Evolutionary conservation across 805 yeast species (phyloP).

Genomic region (Wickerhamiella domercqiae): DNA sequence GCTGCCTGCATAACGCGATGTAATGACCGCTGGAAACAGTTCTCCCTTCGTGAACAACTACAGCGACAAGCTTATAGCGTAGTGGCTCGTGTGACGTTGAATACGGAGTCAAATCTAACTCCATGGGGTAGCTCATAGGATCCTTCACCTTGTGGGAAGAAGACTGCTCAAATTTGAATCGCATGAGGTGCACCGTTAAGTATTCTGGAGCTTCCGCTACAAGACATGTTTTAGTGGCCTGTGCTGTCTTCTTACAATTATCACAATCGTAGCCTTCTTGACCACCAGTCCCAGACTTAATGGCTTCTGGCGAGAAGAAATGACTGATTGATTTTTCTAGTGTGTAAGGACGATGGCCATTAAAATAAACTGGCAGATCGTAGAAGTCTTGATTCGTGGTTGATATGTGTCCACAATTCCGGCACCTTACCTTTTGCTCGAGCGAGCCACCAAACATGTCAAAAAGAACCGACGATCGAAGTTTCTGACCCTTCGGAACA

Average conservation of each 20-base stretch:
- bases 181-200: constrained; percentile 68
- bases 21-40: constrained; percentile 89
- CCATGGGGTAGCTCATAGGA: constrained; percentile 65
- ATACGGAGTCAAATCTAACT: constrained; percentile 54
- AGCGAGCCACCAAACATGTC: constrained; percentile 89
- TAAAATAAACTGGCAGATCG: constrained; percentile 73
- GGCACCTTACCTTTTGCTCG: constrained; percentile 73
- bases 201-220: constrained; percentile 81
- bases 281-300: constrained; percentile 28
- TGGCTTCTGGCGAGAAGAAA: constrained; percentile 69
- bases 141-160: constrained; percentile 68
- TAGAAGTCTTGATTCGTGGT: constrained; percentile 86
- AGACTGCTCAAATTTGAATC: constrained; percentile 62
- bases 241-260: constrained; percentile 59
- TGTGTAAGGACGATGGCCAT: constrained; percentile 31
- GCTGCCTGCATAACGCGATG: constrained; percentile 78
- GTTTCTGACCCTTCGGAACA: constrained; percentile 76
- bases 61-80: constrained; percentile 59
- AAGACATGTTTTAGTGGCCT: constrained; percentile 60
- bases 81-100: constrained; percentile 28
- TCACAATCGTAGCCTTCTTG: constrained; percentile 53
- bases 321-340: constrained; percentile 63
- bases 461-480: constrained; percentile 67
- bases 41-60: constrained; percentile 88
- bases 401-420: constrained; percentile 65